Evolutionary conservation across 306 rosid species (phyloP), one percentile per base, ranked within the genome.

Genomic region (Lathyrus aphaca): DNA sequence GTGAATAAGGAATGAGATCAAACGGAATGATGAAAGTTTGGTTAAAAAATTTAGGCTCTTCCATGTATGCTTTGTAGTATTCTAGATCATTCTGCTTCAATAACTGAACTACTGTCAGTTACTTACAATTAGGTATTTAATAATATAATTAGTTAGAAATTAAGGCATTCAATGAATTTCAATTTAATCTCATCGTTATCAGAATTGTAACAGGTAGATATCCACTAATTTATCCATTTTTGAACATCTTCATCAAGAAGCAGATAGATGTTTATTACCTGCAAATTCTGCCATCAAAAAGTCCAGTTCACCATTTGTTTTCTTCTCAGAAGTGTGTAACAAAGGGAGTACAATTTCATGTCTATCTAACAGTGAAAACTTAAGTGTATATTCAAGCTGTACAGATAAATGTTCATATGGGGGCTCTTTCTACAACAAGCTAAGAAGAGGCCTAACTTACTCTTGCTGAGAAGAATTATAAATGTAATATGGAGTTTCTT

Each of bases 221-320:
- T 70, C 49, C 27, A 30, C 56, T 25, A 65, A n/a, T 16, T 48
- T 42, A 23, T 66, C 43, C 48, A 29, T 53, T 44, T 48, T 25
- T 40, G 44, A 40, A 48, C 17, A 25, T 77, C 38, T 58, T 59
- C 61, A 45, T 29, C 35, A 74, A 56, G 17, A 45, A 66, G 71
- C 11, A 57, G 54, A 76, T 49, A 45, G 60, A 82, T 72, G 48
- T 17, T n/a, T 21, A 10, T 74, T 89, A 91, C 99, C 99, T 70
- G 97, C 92, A 70, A 94, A 91, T 74, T 94, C 99, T 35, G 99
- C 99, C 96, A 94, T 94, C 76, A 94, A 79, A 76, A 88, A 88
- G 79, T 94, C 99, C 56, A 85, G 83, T 83, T 91, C 99, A 30
- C 99, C 97, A 64, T 91, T 94, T 62, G 89, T 71, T 83, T 83